phyloP scores from a whole-genome alignment of 2,329 filamentous ascomycete genomes.

The Chaetoscypha palmicola region DNA sequence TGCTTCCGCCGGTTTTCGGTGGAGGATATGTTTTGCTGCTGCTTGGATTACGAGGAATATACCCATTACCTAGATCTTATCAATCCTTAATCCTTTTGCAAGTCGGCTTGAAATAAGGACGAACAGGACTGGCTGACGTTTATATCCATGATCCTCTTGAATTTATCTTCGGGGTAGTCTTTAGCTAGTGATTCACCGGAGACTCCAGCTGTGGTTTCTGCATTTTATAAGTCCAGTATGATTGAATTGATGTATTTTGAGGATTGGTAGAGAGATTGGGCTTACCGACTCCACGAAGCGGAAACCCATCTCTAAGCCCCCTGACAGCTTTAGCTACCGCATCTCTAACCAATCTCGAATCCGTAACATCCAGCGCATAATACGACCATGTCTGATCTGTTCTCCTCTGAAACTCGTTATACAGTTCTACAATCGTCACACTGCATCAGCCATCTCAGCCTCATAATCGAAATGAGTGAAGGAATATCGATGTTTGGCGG shows the following conservation, averaged over 20 bases:
- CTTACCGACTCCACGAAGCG: conserved; percentile 35
- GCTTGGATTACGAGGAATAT: conserved; percentile 64
- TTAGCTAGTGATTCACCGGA: conserved; percentile 41
- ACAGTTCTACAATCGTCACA: not conserved
- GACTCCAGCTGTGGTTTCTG: conserved; percentile 42
- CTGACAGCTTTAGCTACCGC: too few relatives aligned
- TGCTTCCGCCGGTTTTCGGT: conserved; percentile 38
- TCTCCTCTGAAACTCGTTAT: not conserved
- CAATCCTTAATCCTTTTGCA: too few relatives aligned
- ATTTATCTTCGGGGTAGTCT: conserved; percentile 47
- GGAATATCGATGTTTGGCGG: not conserved
- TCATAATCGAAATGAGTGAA: not conserved
- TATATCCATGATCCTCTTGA: conserved; percentile 60
- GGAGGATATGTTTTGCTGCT: conserved; percentile 51
- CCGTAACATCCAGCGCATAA: not conserved
- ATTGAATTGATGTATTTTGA: too few relatives aligned
- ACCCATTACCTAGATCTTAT: too few relatives aligned
- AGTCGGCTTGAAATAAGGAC: too few relatives aligned
- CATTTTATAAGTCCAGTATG: conserved; percentile 19
- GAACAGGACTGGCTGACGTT: too few relatives aligned
- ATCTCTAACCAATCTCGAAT: not conserved
- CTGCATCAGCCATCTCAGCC: too few relatives aligned
- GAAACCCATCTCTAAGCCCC: too few relatives aligned
- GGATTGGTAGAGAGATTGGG: conserved; percentile 13
- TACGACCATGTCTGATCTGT: not conserved